Evolutionary conservation across 2,329 filamentous ascomycete genomes (phyloP), one percentile per base, ranked within the genome.

Genomic region (Paraconiothyrium brasiliense): DNA sequence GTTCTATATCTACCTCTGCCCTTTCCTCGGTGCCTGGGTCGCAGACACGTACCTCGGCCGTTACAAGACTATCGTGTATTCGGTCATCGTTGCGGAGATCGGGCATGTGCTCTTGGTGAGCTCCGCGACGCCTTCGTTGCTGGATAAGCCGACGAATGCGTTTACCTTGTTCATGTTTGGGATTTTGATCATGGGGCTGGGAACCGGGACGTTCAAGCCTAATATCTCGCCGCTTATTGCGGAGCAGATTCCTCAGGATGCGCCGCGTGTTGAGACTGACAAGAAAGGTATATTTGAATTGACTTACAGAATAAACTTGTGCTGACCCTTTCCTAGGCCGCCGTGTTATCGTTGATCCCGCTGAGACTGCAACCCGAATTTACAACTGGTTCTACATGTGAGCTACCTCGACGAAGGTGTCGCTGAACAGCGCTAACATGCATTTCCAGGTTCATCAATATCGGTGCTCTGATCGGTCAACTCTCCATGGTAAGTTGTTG

Each of bases 131-230:
- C 86, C 86, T 0, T 61, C 66, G 2, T 78, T 86, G 32, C 76
- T 89, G 30, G 76, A 82, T 14, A 75, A 82, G 58, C 65, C 75
- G 2, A 81, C 84, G 44, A 80, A 80, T 32, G 83, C 84, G 43
- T 73, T 89, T n/a, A 83, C 80, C 52, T 84, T 84, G n/a, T 84
- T 89, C 69, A 78, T 87, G 51, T 77, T 82, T 14, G 80, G 86
- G 10, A 82, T 89, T 64, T 81, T 91, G 67, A 74, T 90, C 64
- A 89, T 90, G 63, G 89, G 88, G 62, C 74, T 90, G 13, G 89
- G 89, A 56, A 90, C 88, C 1, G 89, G 89, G 68, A 87, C 87
- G 62, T 90, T 92, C 81, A 91, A 91, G 80, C 86, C 87, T 67
- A 91, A 90, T 76, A 84, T 86, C 48, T 81, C 83, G 54, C 84